Evolutionary conservation across 2,329 filamentous ascomycete species (phyloP).

Genomic region (Venturia carpophila): DNA sequence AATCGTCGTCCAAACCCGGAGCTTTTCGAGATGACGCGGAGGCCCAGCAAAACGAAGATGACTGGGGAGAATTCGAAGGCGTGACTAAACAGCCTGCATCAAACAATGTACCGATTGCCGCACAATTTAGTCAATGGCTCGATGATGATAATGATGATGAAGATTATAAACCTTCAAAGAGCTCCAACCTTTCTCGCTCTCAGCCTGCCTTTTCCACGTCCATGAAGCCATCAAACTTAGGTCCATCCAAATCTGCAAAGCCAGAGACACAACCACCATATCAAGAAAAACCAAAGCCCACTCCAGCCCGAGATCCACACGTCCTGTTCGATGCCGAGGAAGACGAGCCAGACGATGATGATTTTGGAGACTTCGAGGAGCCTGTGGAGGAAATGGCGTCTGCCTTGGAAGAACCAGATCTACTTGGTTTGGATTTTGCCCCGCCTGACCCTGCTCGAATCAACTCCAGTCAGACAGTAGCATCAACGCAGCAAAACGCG

Average conservation of each 20-base stretch:
- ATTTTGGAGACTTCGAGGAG: slow-evolving; percentile 28
- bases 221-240: background rate
- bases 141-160: slow-evolving; percentile 4
- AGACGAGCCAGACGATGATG: slow-evolving; percentile 25
- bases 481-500: background rate
- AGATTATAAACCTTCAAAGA: background rate
- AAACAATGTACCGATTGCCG: background rate
- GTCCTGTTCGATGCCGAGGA: slow-evolving; percentile 35
- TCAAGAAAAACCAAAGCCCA: background rate
- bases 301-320: slow-evolving; percentile 28
- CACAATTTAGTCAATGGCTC: slow-evolving; percentile 12
- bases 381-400: slow-evolving; percentile 30
- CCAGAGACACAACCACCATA: slow-evolving; percentile 2
- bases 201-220: background rate
- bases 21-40: slow-evolving; percentile 5
- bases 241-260: background rate
- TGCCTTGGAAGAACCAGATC: background rate
- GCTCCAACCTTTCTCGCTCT: background rate
- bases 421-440: slow-evolving; percentile 4
- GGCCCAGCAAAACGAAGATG: slow-evolving; percentile 25
- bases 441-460: background rate
- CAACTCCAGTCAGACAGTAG: background rate
- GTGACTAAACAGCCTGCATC: slow-evolving; percentile 21
- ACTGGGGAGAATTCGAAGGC: slow-evolving; percentile 37
- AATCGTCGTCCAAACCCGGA: background rate